Conservation (phyloP, 164 flowering plant species). For the Vitis cinerea region DNA sequence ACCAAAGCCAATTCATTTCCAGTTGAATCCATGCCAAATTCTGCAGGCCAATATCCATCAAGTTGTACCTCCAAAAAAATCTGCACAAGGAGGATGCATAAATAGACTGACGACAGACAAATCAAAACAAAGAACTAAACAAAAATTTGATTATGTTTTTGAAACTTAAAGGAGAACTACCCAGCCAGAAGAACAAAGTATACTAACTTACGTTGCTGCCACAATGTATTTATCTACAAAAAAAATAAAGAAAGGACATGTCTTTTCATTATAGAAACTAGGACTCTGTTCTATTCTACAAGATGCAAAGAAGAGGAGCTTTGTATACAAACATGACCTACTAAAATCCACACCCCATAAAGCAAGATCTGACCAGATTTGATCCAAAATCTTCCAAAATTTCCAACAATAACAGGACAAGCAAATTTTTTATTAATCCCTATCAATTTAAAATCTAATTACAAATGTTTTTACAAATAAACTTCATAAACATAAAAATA, state of each 20-base stretch:
- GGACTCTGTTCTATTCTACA: no score
- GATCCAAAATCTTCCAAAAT: constrained; percentile 34
- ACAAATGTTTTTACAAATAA: no score
- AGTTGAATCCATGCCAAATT: constrained; percentile 52
- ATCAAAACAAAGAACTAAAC: not conserved
- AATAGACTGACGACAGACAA: not conserved
- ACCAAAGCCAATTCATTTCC: constrained; percentile 82
- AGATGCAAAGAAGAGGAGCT: constrained; percentile 8
- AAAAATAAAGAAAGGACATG: no score
- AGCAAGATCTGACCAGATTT: constrained; percentile 70
- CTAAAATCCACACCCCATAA: constrained; percentile 46
- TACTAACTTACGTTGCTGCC: no score
- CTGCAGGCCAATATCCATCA: not conserved
- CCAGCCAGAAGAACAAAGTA: no score
- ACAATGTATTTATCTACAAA: no score
- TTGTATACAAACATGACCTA: constrained; percentile 46
- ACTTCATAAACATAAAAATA: no score
- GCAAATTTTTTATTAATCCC: constrained; percentile 13
- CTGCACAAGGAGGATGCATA: constrained; percentile 37
- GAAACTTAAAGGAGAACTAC: no score
- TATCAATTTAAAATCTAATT: no score
- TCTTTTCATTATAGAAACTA: no score
- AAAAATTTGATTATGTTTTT: no score
- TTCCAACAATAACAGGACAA: constrained; percentile 40
- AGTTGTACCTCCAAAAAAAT: constrained; percentile 71